These are phyloP conservation scores for Saturnispora ahearnii DNA, from an alignment of 805 yeast genomes.

Conservation along the genomic window DNA sequence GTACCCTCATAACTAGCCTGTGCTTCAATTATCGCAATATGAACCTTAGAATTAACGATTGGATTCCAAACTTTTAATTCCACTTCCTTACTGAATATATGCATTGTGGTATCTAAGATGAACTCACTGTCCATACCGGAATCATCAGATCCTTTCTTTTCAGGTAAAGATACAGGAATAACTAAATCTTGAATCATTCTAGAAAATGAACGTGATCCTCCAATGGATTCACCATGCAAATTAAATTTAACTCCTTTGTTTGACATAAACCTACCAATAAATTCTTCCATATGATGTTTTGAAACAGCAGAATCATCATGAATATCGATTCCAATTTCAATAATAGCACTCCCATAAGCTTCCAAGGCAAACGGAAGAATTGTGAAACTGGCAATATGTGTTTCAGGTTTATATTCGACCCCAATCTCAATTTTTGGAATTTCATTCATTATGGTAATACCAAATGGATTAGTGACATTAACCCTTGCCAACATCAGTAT, in stretches of 20 bases:
- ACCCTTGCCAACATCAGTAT: slow-evolving; percentile 26
- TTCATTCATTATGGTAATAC: slow-evolving; percentile 21
- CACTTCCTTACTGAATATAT: slow-evolving; percentile 44
- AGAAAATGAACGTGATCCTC: slow-evolving; percentile 21
- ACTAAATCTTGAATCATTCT: slow-evolving; percentile 19
- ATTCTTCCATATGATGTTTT: slow-evolving; percentile 21
- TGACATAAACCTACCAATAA: slow-evolving; percentile 33
- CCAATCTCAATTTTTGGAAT: slow-evolving; percentile 18
- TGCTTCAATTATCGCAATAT: slow-evolving; percentile 36
- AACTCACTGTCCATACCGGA: slow-evolving; percentile 22
- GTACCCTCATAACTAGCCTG: slow-evolving; percentile 40
- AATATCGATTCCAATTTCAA: neutral
- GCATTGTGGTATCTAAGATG: slow-evolving; percentile 42
- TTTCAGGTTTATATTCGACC: slow-evolving; percentile 23
- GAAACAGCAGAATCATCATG: slow-evolving; percentile 1
- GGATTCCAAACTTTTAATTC: slow-evolving; percentile 51
- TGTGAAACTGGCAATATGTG: slow-evolving; percentile 28
- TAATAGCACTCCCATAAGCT: neutral
- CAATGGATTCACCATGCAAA: slow-evolving; percentile 22
- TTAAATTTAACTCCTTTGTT: slow-evolving; percentile 23
- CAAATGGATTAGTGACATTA: slow-evolving; percentile 29
- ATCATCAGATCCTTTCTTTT: slow-evolving; percentile 17
- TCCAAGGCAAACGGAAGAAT: slow-evolving; percentile 20
- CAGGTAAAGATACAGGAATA: slow-evolving; percentile 20
- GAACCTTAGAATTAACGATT: slow-evolving; percentile 35